phyloP scores from a whole-genome alignment of 1,139 yeast species.

The Geotrichum restrictum region DNA sequence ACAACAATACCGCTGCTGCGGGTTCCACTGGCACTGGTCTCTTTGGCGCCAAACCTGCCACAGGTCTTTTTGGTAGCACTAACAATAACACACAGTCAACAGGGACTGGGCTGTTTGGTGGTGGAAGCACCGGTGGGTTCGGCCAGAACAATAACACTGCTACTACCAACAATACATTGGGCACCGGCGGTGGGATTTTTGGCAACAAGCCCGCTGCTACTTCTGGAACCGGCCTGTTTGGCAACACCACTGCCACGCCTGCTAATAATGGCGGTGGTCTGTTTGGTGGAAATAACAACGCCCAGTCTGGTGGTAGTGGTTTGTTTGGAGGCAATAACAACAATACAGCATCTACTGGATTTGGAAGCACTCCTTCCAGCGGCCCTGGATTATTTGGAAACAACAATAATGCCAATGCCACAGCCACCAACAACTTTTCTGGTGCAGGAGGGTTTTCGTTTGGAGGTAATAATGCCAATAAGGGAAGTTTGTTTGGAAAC shows the following conservation, averaged over 20 bases:
- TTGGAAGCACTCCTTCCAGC: constrained; percentile 24
- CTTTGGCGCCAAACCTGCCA: constrained; percentile 23
- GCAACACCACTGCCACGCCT: constrained; percentile 23
- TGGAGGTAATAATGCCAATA: constrained; percentile 25
- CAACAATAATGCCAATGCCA: constrained; percentile 19
- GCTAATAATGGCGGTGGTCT: no score
- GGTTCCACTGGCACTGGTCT: constrained; percentile 1
- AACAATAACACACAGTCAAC: no score
- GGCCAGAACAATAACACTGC: constrained; percentile 19
- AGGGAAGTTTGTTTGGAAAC: constrained; percentile 34
- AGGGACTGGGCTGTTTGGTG: constrained; percentile 15
- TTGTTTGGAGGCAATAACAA: constrained; percentile 27
- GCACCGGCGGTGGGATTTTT: constrained; percentile 42
- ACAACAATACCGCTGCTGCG: constrained; percentile 30
- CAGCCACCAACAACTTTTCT: constrained; percentile 5
- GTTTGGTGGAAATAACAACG: constrained; percentile 21
- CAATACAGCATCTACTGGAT: constrained; percentile 16
- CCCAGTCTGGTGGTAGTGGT: constrained; percentile 13
- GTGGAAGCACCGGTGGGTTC: constrained; percentile 24
- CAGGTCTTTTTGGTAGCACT: constrained; percentile 30
- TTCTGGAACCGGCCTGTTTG: constrained; percentile 41
- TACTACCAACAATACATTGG: constrained; percentile 20
- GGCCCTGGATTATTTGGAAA: constrained; percentile 12
- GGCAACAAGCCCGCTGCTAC: constrained; percentile 29
- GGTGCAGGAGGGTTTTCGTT: constrained; percentile 10